A percentile compares a stretch with the other conserved stretches of the same genome.
These are phyloP conservation scores for Boletus barrowsii DNA, from an alignment of 768 basidiomycete genomes.

Conservation along the genomic window DNA sequence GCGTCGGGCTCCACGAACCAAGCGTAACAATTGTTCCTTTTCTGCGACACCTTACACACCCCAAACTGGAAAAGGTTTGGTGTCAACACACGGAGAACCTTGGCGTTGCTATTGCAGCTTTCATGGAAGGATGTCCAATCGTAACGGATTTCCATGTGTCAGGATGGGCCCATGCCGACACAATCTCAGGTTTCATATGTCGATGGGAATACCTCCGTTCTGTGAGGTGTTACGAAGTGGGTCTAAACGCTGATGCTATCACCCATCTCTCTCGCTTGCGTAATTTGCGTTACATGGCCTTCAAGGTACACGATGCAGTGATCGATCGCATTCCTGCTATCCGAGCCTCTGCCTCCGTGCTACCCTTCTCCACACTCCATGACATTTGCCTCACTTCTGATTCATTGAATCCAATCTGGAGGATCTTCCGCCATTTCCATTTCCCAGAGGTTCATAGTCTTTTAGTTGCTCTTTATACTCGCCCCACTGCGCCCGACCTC, in stretches of 20 bases:
- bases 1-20: background rate
- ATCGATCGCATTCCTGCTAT: background rate
- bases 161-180: background rate
- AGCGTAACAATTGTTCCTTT: background rate
- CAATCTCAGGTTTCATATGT: slow-evolving; percentile 4
- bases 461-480: background rate
- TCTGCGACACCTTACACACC: slow-evolving; percentile 4
- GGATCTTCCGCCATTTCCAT: background rate
- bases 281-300: background rate
- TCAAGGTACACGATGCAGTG: background rate
- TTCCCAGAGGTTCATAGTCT: background rate
- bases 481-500: background rate
- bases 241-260: background rate
- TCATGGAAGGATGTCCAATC: slow-evolving; percentile 1
- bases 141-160: background rate
- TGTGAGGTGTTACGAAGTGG: background rate
- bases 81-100: background rate
- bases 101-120: background rate
- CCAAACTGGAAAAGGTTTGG: background rate
- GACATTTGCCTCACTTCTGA: background rate
- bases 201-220: slow-evolving; percentile 5
- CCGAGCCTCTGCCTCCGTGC: background rate
- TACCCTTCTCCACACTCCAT: slow-evolving; percentile 4
- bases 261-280: slow-evolving; percentile 2
- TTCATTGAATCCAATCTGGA: background rate